Conservation (phyloP, 805 yeast species). For the Nakazawaea siamensis region DNA sequence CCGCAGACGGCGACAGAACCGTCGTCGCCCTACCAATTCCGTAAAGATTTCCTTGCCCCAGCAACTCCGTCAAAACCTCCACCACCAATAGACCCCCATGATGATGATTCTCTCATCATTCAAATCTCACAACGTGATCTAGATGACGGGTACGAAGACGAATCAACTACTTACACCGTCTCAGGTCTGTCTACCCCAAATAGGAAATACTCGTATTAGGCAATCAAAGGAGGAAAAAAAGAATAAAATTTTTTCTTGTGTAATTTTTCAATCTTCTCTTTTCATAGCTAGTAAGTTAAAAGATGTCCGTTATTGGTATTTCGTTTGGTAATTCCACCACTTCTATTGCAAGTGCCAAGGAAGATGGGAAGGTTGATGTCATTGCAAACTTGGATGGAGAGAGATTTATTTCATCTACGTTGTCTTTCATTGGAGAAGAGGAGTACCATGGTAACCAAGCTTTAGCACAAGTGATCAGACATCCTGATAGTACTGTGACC, state of each 20-base stretch:
- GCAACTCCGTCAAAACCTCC: not conserved
- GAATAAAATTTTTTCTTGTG: slow-evolving; percentile 1
- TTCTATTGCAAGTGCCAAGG: slow-evolving; percentile 79
- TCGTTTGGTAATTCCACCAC: slow-evolving; percentile 95
- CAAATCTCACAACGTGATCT: too few species aligned
- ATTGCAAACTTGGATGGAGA: slow-evolving; percentile 99
- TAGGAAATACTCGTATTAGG: not conserved
- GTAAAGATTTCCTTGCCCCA: too few species aligned
- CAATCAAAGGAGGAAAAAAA: not conserved
- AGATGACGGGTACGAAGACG: slow-evolving; percentile 6
- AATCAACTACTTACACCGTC: slow-evolving; percentile 1
- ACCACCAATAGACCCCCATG: not conserved
- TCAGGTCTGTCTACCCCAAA: slow-evolving; percentile 3
- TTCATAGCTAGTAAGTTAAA: not conserved
- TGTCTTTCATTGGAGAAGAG: slow-evolving; percentile 87
- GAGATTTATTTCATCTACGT: slow-evolving; percentile 88
- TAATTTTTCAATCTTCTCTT: not conserved
- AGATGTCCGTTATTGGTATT: slow-evolving; percentile 76
- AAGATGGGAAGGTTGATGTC: slow-evolving; percentile 90
- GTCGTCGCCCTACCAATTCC: too few species aligned
- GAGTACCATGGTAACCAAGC: slow-evolving; percentile 99
- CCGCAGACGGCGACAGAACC: too few species aligned
- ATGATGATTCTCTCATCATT: not conserved
- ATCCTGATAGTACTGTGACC: slow-evolving; percentile 76
- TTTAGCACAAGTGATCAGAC: slow-evolving; percentile 82